Percentiles rank a stretch among this genome's conserved stretches.
These are phyloP conservation scores for Endogone sp. DNA, from an alignment of 192 early-diverging fungal genomes.

Conservation along the genomic window DNA sequence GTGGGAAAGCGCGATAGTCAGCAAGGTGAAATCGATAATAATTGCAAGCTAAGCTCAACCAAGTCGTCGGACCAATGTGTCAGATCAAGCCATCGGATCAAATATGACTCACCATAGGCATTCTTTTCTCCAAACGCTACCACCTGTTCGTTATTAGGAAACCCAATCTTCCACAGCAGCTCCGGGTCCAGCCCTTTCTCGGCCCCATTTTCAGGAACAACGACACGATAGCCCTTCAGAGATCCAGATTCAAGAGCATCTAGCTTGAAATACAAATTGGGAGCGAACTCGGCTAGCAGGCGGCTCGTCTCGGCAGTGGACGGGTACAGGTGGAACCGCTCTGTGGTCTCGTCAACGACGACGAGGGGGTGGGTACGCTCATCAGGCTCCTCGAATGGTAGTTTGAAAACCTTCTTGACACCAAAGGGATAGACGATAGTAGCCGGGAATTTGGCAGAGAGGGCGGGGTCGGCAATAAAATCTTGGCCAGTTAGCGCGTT, in stretches of 20 bases:
- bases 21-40: too few relatives aligned
- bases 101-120: constrained; percentile 24
- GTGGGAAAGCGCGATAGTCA: constrained; percentile 1
- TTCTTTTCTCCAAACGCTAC: constrained; percentile 33
- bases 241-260: constrained; percentile 39
- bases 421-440: constrained; percentile 28
- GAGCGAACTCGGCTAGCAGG: constrained; percentile 50
- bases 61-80: too few relatives aligned
- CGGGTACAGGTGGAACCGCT: constrained; percentile 59
- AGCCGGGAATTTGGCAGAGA: constrained; percentile 34
- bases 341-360: constrained; percentile 41
- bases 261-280: constrained; percentile 67
- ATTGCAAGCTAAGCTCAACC: too few relatives aligned
- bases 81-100: too few relatives aligned
- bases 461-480: constrained; percentile 22
- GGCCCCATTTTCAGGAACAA: constrained; percentile 8
- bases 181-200: neutral
- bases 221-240: constrained; percentile 52
- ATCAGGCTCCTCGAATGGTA: constrained; percentile 61
- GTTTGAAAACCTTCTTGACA: constrained; percentile 44
- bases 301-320: constrained; percentile 43
- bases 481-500: constrained; percentile 68
- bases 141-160: constrained; percentile 48
- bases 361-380: constrained; percentile 54
- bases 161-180: constrained; percentile 47